phyloP scores from a whole-genome alignment of 441 rosid species.

The Flueggea neowawraea region DNA sequence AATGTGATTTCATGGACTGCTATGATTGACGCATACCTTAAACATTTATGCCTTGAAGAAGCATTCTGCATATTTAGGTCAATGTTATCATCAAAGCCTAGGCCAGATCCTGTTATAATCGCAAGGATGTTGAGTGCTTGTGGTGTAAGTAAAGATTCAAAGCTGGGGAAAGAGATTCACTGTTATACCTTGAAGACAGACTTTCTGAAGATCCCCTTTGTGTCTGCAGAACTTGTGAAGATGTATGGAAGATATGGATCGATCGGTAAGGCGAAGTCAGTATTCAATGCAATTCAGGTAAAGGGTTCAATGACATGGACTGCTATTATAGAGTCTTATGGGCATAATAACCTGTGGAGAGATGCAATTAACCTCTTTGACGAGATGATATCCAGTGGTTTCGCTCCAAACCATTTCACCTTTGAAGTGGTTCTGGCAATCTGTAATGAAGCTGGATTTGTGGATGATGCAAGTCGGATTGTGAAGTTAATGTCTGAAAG shows the following conservation, averaged over 20 bases:
- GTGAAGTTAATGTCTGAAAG: conserved; percentile 44
- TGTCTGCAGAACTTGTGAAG: conserved; percentile 63
- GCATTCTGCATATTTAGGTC: conserved; percentile 56
- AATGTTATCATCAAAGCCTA: conserved; percentile 63
- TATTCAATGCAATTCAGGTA: conserved; percentile 44
- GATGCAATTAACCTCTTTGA: conserved; percentile 60
- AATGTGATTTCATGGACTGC: conserved; percentile 88
- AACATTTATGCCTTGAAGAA: conserved; percentile 31
- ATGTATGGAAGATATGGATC: conserved; percentile 68
- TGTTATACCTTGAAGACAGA: conserved; percentile 63
- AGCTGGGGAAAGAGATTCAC: conserved; percentile 79
- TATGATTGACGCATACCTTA: conserved; percentile 63
- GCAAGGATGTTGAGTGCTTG: conserved; percentile 60
- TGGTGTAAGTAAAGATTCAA: conserved; percentile 41
- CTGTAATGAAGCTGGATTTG: conserved; percentile 69
- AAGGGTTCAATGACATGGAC: conserved; percentile 86
- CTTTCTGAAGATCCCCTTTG: conserved; percentile 52
- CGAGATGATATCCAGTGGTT: conserved; percentile 55
- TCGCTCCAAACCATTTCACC: conserved; percentile 60
- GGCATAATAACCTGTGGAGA: conserved; percentile 32
- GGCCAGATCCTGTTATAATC: conserved; percentile 72
- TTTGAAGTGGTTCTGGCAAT: conserved; percentile 53
- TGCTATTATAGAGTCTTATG: conserved; percentile 66
- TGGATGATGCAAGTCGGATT: conserved; percentile 58
- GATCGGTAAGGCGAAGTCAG: conserved; percentile 39